Conservation (phyloP, 805 yeast species). For the Groenewaldozyma salmanticensis region DNA sequence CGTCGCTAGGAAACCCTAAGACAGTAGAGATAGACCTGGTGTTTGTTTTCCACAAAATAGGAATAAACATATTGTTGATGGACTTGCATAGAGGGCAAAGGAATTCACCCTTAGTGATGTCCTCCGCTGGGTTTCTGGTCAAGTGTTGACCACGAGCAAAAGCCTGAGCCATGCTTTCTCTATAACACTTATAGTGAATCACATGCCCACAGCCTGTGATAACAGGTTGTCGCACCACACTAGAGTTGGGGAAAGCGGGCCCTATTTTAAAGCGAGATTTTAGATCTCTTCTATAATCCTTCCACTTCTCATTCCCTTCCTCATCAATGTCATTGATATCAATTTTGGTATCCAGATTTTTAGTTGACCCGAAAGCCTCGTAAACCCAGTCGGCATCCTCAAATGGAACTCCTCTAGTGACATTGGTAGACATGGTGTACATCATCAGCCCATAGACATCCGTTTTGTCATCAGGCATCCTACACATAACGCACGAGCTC, state of each 20-base stretch:
- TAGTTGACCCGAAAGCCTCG: slow-evolving; percentile 48
- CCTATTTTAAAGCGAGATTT: slow-evolving; percentile 44
- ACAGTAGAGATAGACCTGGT: slow-evolving; percentile 6
- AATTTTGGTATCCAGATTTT: slow-evolving; percentile 27
- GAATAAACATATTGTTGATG: slow-evolving; percentile 73
- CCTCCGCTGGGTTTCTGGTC: slow-evolving; percentile 74
- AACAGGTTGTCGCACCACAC: slow-evolving; percentile 25
- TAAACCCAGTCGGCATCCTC: slow-evolving; percentile 54
- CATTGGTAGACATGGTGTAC: slow-evolving; percentile 47
- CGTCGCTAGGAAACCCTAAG: background rate
- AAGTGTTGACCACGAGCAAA: slow-evolving; percentile 64
- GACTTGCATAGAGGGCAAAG: slow-evolving; percentile 89
- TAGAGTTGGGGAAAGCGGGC: slow-evolving; percentile 50
- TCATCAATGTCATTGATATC: slow-evolving; percentile 8
- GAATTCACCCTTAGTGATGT: slow-evolving; percentile 59
- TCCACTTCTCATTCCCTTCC: slow-evolving; percentile 29
- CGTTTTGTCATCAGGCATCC: slow-evolving; percentile 55
- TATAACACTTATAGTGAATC: slow-evolving; percentile 73
- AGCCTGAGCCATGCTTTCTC: slow-evolving; percentile 39
- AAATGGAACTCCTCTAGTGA: slow-evolving; percentile 55
- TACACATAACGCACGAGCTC: slow-evolving; percentile 71
- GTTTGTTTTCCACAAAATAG: slow-evolving; percentile 53
- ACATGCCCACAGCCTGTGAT: slow-evolving; percentile 88
- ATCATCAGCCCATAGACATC: slow-evolving; percentile 72
- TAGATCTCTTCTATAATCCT: slow-evolving; percentile 28